Base-by-base conservation (phyloP, 805 yeast species). In the Metschnikowia borealis region DNA sequence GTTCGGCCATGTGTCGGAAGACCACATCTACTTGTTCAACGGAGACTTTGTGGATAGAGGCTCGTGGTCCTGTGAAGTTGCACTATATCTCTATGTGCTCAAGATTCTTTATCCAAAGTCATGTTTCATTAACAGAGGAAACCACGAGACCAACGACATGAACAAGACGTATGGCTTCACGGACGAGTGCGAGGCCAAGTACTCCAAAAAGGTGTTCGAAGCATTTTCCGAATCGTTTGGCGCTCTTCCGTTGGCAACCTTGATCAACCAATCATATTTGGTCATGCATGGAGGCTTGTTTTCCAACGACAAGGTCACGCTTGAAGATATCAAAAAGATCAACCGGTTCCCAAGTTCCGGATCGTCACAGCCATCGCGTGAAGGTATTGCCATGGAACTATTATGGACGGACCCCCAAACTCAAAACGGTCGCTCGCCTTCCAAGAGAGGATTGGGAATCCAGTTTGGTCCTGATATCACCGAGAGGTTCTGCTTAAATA, bases 31-130 rank as follows among this genome's bases (percentile, higher is more conserved):
- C 64, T 69, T 94, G 44, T 92, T 94, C 74, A 94, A 94, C 62
- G 99, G 99, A 40, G 99, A 94, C 69, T 92, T 94, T 69, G 99
- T 94, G 3, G 99, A 94, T 66, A 79, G 99, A 62, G 99, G 99
- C 5, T 87, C 96, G 15, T 92, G 99, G 98, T 89, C 97, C 3
- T 88, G 96, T 63, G 99, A 94, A 65, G 96, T 94, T 43, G 97
- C 97, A 1, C 70, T 94, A 43, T 73, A 86, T 31, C 76, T 89
- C 39, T 90, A 87, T 65, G 77, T 84, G 11, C 78, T 88, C 67
- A 94, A 94, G 69, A 73, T 90, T 34, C 67, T 85, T 33, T 85
- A 78, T 61, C 99, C 99, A 14, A 62, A 70, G 2, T 75, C 78
- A 41, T 67, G 92, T 41, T 90, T 71, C 68, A 66, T 94, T 53